Conservation (phyloP, 495 filamentous ascomycete species). For the Penicillium robsamsonii region DNA sequence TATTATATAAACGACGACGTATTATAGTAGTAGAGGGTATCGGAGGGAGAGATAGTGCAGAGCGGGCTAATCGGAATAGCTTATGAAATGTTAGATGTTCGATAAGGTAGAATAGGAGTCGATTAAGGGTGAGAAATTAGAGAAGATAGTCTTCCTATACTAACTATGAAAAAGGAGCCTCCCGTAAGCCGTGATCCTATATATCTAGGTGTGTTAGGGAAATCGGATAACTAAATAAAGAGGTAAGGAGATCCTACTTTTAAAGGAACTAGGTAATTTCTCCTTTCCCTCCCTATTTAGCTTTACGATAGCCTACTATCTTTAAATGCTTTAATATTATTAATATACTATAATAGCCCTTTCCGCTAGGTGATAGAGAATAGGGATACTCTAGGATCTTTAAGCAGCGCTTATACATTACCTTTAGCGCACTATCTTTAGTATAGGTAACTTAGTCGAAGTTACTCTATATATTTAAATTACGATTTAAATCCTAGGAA, state of each 20-base stretch:
- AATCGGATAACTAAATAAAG: not conserved
- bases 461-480: constrained; percentile 4
- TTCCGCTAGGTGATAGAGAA: constrained; percentile 4
- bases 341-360: constrained; percentile 11
- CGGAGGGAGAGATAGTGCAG: too few species aligned
- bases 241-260: not conserved
- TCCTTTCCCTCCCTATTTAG: constrained; percentile 32
- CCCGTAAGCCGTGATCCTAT: not conserved
- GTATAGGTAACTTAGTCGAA: constrained; percentile 8
- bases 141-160: not conserved
- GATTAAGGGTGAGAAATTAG: not conserved
- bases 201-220: not conserved
- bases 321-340: constrained; percentile 7
- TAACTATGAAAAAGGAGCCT: not conserved
- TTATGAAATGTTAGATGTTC: not conserved
- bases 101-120: not conserved
- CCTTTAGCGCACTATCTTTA: constrained; percentile 8
- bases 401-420: constrained; percentile 8
- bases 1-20: too few species aligned
- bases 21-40: too few species aligned
- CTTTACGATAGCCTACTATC: constrained; percentile 21
- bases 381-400: constrained; percentile 8
- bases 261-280: constrained; percentile 8
- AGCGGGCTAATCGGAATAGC: too few species aligned
- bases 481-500: constrained; percentile 1